These are phyloP conservation scores for Calophaca sinica DNA, from an alignment of 306 rosid species.

Conservation along the genomic window DNA sequence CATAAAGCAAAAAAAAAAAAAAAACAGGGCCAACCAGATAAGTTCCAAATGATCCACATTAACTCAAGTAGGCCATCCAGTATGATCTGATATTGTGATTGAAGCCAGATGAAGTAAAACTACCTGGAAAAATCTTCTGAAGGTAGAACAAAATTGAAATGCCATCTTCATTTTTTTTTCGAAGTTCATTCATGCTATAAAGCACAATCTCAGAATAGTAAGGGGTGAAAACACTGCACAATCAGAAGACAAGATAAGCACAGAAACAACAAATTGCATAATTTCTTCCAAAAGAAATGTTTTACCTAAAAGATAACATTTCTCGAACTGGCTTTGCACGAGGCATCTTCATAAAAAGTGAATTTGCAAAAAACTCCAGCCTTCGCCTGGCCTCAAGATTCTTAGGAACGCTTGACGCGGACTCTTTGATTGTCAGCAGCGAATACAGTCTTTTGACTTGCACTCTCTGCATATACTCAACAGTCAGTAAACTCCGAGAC, in stretches of 20 bases:
- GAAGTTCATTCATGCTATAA: conserved; percentile 83
- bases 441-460: conserved; percentile 87
- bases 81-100: conserved; percentile 15
- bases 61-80: conserved; percentile 27
- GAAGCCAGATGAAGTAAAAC: conserved; percentile 20
- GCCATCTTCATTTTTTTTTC: conserved; percentile 92
- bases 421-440: conserved; percentile 85
- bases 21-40: conserved; percentile 9
- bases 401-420: conserved; percentile 85
- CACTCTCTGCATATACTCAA: conserved; percentile 58
- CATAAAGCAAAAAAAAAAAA: background rate
- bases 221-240: conserved; percentile 95
- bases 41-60: conserved; percentile 1
- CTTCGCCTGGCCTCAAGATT: conserved; percentile 96
- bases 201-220: conserved; percentile 94
- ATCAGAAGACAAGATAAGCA: conserved; percentile 44
- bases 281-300: conserved; percentile 25
- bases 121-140: conserved; percentile 92
- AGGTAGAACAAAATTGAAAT: conserved; percentile 89
- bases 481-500: conserved; percentile 37
- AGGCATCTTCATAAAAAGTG: conserved; percentile 95
- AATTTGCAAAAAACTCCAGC: conserved; percentile 83
- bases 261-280: conserved; percentile 31
- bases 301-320: conserved; percentile 87
- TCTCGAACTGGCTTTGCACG: conserved; percentile 74